These are phyloP conservation scores for Penicillium bovifimosum DNA, from an alignment of 495 filamentous ascomycete species.

Conservation along the genomic window DNA sequence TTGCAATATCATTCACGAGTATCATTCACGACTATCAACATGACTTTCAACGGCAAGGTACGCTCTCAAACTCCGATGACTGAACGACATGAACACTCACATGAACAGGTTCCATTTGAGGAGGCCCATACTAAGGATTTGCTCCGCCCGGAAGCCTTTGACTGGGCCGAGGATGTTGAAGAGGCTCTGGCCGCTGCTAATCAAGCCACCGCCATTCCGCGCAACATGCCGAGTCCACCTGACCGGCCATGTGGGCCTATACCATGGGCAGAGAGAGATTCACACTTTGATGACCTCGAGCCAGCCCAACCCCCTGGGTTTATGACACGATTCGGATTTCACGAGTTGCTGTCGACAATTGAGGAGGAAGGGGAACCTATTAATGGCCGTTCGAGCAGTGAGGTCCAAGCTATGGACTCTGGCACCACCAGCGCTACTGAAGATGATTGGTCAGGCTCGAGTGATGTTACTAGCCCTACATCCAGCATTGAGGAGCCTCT, in stretches of 20 bases:
- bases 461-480: not conserved
- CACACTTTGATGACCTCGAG: too few species aligned
- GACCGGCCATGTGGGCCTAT: not conserved
- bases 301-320: not conserved
- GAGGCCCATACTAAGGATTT: not conserved
- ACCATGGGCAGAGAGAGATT: not conserved
- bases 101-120: not conserved
- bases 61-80: not conserved
- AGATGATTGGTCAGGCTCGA: not conserved
- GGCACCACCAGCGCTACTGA: too few species aligned
- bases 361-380: too few species aligned
- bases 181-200: not conserved
- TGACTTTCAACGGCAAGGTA: not conserved
- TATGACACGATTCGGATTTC: not conserved
- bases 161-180: conserved; percentile 15
- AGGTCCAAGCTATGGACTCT: too few species aligned
- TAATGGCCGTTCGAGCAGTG: too few species aligned
- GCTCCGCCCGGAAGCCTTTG: conserved; percentile 2
- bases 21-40: not conserved
- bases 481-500: not conserved
- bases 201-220: not conserved
- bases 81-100: not conserved
- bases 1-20: too few species aligned
- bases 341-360: too few species aligned
- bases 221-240: not conserved